Base-by-base conservation (phyloP, 768 basidiomycete species). In the Lactarius sp. region DNA sequence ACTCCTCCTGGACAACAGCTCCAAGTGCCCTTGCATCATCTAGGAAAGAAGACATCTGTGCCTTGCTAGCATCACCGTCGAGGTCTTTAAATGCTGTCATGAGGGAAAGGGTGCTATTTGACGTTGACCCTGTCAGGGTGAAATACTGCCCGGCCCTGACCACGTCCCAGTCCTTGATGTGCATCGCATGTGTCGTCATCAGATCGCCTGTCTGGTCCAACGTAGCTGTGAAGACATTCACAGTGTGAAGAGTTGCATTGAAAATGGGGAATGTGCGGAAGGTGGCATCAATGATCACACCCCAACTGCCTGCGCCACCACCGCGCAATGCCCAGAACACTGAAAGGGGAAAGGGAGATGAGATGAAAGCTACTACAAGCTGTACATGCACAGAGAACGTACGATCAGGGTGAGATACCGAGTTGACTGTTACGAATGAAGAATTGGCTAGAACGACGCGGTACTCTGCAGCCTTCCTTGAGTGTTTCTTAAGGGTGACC, bases 121-220 rank as follows among this genome's bases (percentile, higher is more conserved):
- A 47, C 1, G 62, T 41, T 1, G 55, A 53, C 1, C 71, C 39
- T 42, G 53, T 70, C 57, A 75, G 71, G 53, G 75, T 76, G 55
- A 75, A 75, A 7, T 73, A 73, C 31, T 56, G 52, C 20, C 51
- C 53, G 8, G 52, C 58, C 52, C 49, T 18, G 34, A 56, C 49
- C 4, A n/a, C 33, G 14, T 58, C 44, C 52, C 54, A 64, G 27
- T 27, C 27, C 27, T 27, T 27, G 27, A 27, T 27, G 27, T 27
- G 27, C 27, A 27, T 27, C 27, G 36, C 70, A 31, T 63, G 67
- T 6, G 73, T 57, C 4, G 69, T 42, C 62, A 77, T 76, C 68
- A 72, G 71, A 56, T 74, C 74, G 61, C 73, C 75, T 34, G 77
- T 75, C 55, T 77, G 77, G n/a, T 68, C 62, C 7, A 76, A 71